Conservation (phyloP, 73 alveolate genomes). For the Urostyla sp. region DNA sequence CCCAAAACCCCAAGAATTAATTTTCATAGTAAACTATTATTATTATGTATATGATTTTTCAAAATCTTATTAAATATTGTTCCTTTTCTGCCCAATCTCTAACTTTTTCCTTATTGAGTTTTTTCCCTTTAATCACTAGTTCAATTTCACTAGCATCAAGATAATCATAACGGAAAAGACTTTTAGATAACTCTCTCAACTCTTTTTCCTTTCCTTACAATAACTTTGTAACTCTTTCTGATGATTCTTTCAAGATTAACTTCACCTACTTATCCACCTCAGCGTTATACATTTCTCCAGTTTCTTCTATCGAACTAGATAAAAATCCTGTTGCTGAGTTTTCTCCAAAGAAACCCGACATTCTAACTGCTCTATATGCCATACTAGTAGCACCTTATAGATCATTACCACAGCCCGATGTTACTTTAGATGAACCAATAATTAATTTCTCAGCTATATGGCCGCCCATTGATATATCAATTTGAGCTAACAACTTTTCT, state of each 20-base stretch:
- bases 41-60: not conserved
- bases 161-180: slow-evolving; percentile 39
- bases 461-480: slow-evolving; percentile 84
- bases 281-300: slow-evolving; percentile 73
- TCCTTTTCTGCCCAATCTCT: slow-evolving; percentile 52
- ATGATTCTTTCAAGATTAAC: slow-evolving; percentile 59
- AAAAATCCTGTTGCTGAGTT: slow-evolving; percentile 63
- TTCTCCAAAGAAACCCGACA: slow-evolving; percentile 82
- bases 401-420: slow-evolving; percentile 85
- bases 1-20: too few relatives aligned
- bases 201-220: slow-evolving; percentile 64
- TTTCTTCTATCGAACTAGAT: slow-evolving; percentile 59
- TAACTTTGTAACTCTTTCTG: slow-evolving; percentile 70
- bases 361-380: slow-evolving; percentile 68
- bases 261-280: slow-evolving; percentile 77
- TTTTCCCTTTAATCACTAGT: slow-evolving; percentile 54
- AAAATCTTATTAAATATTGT: slow-evolving; percentile 22
- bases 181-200: slow-evolving; percentile 69
- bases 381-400: slow-evolving; percentile 72
- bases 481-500: slow-evolving; percentile 66
- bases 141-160: slow-evolving; percentile 60
- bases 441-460: slow-evolving; percentile 83
- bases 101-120: slow-evolving; percentile 38
- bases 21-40: too few relatives aligned
- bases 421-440: slow-evolving; percentile 70